These are phyloP conservation scores for Puccinia polysora DNA, from an alignment of 1,284 basidiomycete species.

Conservation along the genomic window DNA sequence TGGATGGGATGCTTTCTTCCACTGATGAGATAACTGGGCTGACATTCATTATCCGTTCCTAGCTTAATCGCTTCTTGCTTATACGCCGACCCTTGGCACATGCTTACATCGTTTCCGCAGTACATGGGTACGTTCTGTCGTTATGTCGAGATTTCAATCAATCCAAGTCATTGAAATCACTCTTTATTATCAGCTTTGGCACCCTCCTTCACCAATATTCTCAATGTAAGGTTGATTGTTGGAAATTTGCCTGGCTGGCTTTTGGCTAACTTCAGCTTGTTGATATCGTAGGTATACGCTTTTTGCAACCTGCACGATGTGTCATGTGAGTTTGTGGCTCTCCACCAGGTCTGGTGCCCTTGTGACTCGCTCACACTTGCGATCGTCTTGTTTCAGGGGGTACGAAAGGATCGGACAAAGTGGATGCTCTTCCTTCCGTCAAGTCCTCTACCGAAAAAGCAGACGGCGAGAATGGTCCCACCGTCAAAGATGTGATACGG, in stretches of 20 bases:
- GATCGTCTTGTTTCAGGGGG: conserved; percentile 59
- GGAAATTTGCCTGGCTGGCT: conserved; percentile 71
- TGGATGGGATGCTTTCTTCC: background rate
- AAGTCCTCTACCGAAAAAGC: conserved; percentile 66
- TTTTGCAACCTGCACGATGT: conserved; percentile 69
- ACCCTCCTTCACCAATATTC: conserved; percentile 84
- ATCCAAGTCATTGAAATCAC: background rate
- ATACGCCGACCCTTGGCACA: conserved; percentile 97
- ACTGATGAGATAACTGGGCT: background rate
- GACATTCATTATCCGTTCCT: conserved; percentile 56
- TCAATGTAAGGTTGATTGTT: conserved; percentile 52
- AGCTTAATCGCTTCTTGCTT: conserved; percentile 72
- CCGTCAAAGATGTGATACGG: conserved; percentile 59
- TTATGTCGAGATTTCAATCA: background rate
- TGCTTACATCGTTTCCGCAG: conserved; percentile 93
- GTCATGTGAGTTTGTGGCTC: conserved; percentile 8
- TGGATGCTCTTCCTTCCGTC: conserved; percentile 84
- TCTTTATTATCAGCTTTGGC: conserved; percentile 61
- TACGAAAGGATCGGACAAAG: conserved; percentile 93
- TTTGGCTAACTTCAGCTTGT: conserved; percentile 55
- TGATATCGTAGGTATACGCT: conserved; percentile 27
- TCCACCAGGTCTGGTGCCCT: background rate
- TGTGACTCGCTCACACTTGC: background rate
- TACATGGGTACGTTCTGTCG: conserved; percentile 59
- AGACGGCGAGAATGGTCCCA: conserved; percentile 64